phyloP scores from a whole-genome alignment of 106 monocot species.

The Iris macrosiphon region DNA sequence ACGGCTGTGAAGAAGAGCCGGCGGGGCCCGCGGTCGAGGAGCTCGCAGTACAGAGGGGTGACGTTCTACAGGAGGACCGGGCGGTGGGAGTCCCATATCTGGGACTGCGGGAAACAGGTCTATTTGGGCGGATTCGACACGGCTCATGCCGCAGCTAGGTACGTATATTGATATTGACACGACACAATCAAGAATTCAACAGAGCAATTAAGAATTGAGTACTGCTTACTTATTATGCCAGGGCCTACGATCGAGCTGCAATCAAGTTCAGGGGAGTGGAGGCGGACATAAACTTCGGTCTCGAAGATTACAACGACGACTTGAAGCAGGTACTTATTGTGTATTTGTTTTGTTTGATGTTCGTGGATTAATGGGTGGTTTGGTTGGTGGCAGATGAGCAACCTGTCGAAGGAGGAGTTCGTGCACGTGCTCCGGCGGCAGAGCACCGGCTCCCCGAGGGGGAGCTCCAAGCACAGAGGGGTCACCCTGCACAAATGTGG shows the following conservation, averaged over 20 bases:
- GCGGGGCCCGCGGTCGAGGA: slow-evolving; percentile 37
- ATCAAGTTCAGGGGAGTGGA: slow-evolving; percentile 56
- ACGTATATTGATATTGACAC: background rate
- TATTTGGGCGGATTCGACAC: slow-evolving; percentile 90
- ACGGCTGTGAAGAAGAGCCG: slow-evolving; percentile 39
- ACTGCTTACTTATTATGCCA: background rate
- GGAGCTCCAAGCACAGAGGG: slow-evolving; percentile 91
- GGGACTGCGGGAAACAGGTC: slow-evolving; percentile 86
- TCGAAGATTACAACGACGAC: slow-evolving; percentile 55
- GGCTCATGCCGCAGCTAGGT: slow-evolving; percentile 70
- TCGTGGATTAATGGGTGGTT: background rate
- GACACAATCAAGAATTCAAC: background rate
- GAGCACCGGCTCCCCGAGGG: slow-evolving; percentile 87
- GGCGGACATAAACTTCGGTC: slow-evolving; percentile 55
- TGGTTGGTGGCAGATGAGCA: slow-evolving; percentile 45
- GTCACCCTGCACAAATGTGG: slow-evolving; percentile 99
- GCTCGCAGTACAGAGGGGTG: slow-evolving; percentile 54
- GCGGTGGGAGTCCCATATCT: slow-evolving; percentile 53
- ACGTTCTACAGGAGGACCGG: slow-evolving; percentile 48
- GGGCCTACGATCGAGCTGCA: slow-evolving; percentile 57
- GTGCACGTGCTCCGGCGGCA: slow-evolving; percentile 87
- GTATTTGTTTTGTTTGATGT: background rate
- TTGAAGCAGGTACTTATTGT: slow-evolving; percentile 37
- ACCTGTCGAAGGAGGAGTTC: slow-evolving; percentile 93
- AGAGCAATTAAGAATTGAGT: background rate